phyloP scores from a whole-genome alignment of 2,329 filamentous ascomycete species.

The Penicillium sp. region DNA sequence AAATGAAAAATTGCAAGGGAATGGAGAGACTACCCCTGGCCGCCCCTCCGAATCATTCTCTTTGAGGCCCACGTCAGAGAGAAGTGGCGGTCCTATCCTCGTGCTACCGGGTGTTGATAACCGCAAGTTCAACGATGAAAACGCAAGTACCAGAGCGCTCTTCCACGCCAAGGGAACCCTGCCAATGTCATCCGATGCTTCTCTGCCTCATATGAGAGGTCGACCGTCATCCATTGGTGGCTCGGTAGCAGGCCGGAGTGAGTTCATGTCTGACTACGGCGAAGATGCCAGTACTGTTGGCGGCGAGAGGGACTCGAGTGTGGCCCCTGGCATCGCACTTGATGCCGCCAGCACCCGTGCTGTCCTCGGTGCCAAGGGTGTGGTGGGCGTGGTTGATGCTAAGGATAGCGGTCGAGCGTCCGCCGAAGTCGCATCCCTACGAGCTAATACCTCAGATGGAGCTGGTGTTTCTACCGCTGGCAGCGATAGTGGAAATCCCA shows the following conservation, averaged over 20 bases:
- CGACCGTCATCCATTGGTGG: slow-evolving; percentile 27
- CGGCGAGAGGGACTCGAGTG: slow-evolving; percentile 27
- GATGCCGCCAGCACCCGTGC: slow-evolving; percentile 36
- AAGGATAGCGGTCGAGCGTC: slow-evolving; percentile 25
- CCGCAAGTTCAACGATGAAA: slow-evolving; percentile 29
- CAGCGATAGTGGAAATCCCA: slow-evolving; percentile 9
- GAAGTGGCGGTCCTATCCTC: slow-evolving; percentile 26
- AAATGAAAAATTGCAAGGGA: slow-evolving; percentile 8
- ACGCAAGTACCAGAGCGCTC: slow-evolving; percentile 36
- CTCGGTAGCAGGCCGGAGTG: slow-evolving; percentile 32
- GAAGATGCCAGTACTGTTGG: slow-evolving; percentile 34
- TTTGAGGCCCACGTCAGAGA: slow-evolving; percentile 18
- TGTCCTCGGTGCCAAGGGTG: slow-evolving; percentile 30
- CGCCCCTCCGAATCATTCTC: slow-evolving; percentile 11
- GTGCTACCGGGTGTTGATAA: slow-evolving; percentile 33
- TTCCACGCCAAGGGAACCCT: slow-evolving; percentile 32
- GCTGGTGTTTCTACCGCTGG: slow-evolving; percentile 10
- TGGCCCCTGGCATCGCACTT: slow-evolving; percentile 16
- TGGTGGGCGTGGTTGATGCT: slow-evolving; percentile 23
- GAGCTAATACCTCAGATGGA: slow-evolving; percentile 8
- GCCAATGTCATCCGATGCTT: slow-evolving; percentile 24
- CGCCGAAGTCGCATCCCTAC: slow-evolving; percentile 27
- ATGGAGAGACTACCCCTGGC: neutral
- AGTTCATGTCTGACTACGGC: slow-evolving; percentile 28
- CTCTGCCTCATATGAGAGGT: slow-evolving; percentile 17